Percentiles rank a stretch among this genome's conserved stretches.
phyloP scores from a whole-genome alignment of 306 rosid genomes.

The Quercus glauca region DNA sequence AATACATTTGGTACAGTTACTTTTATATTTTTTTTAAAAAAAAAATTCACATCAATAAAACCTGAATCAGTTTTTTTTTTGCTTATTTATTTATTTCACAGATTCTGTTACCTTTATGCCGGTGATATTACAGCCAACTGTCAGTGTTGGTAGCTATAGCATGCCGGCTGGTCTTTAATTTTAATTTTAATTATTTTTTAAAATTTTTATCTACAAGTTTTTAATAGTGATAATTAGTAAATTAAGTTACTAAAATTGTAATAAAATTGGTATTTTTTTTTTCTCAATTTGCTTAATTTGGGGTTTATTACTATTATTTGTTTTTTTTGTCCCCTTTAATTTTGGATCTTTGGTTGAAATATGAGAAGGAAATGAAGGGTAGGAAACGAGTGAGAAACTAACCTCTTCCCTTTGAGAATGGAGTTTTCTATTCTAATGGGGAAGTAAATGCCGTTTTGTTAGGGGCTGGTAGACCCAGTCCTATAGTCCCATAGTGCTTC shows the following conservation, averaged over 20 bases:
- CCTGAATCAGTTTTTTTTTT: neutral
- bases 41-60: slow-evolving; percentile 10
- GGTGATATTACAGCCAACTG: slow-evolving; percentile 11
- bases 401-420: slow-evolving; percentile 50
- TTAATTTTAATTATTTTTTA: no score
- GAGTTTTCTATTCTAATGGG: slow-evolving; percentile 41
- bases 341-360: slow-evolving; percentile 71
- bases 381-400: slow-evolving; percentile 38
- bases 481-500: slow-evolving; percentile 13
- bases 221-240: no score
- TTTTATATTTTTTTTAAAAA: neutral
- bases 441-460: slow-evolving; percentile 66
- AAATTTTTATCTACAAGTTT: no score
- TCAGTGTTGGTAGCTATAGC: slow-evolving; percentile 19
- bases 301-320: neutral
- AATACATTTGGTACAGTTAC: neutral
- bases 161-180: neutral
- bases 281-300: neutral
- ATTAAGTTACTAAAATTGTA: neutral
- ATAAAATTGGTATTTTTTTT: neutral
- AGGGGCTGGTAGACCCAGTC: slow-evolving; percentile 75
- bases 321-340: slow-evolving; percentile 26
- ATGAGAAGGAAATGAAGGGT: slow-evolving; percentile 38
- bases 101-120: slow-evolving; percentile 10
- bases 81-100: neutral